Base-by-base conservation (phyloP, 2,329 filamentous ascomycete genomes). In the Stagonosporopsis cucurbitacearum region DNA sequence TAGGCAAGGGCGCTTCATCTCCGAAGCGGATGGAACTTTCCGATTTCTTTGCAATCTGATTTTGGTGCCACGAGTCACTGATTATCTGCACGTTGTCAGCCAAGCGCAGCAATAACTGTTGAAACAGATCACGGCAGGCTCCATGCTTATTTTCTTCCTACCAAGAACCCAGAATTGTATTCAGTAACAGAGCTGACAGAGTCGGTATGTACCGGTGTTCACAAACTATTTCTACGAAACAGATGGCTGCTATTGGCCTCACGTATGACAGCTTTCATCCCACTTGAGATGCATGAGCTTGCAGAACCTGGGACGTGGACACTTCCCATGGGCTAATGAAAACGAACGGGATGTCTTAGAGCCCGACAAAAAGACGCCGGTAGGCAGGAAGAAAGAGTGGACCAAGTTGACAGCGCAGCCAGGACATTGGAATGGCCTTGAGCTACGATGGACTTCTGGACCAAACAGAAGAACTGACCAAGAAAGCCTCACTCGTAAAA, bases 311-410 rank as follows among this genome's bases (percentile, higher is more conserved):
- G 13, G 3, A 32, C 13, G 30, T n/a, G 9, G 41, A 41, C 12
- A 17, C 33, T 23, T 19, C 6, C 25, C 11, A 13, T 12, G n/a
- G 32, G 26, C 28, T 23, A 11, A 28, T 20, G 37, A 25, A 20
- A 32, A 4, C n/a, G 17, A 19, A 12, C 19, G 12, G 8, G 35
- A 20, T 20, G n/a, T 32, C 30, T 35, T 25, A 48, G 32, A 22
- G 17, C n/a, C 30, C 30, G 13, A 32, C 6, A 15, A 3, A 37
- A 41, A 32, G 6, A 15, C 46, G 8, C 37, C 36, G 28, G 19
- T 15, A 17, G 46, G 46, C 46, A 20, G 40, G 28, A 15, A 49
- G 46, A 26, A 49, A 49, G 35, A 25, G 36, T 23, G 46, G 28
- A 33, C 40, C 32, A 30, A n/a, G 8, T 12, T 8, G 15, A 20